Percentiles rank a stretch among this genome's conserved stretches.
Evolutionary conservation across 805 yeast species (phyloP).

Genomic region (Cyberlindnera mississippiensis): DNA sequence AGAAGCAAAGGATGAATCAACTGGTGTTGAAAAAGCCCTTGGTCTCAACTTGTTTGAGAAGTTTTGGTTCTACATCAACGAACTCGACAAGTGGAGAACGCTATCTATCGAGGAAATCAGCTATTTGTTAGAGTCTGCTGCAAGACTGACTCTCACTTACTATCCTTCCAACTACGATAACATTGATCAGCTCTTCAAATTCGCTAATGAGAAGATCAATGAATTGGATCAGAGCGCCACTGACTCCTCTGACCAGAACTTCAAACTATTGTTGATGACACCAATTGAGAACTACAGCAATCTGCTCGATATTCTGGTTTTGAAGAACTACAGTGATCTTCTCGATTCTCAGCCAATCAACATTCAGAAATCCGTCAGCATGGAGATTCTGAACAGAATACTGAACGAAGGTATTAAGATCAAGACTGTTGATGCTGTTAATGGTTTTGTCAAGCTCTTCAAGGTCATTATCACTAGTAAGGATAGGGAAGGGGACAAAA

Average conservation of each 20-base stretch:
- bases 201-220: constrained; percentile 40
- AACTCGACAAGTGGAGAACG: constrained; percentile 52
- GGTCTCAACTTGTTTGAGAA: constrained; percentile 46
- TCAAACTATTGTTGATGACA: constrained; percentile 42
- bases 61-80: constrained; percentile 63
- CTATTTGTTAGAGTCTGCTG: constrained; percentile 59
- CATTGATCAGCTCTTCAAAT: constrained; percentile 57
- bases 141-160: constrained; percentile 59
- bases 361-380: constrained; percentile 55
- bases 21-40: not conserved
- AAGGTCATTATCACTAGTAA: constrained; percentile 44
- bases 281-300: constrained; percentile 42
- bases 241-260: constrained; percentile 33
- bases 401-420: constrained; percentile 37
- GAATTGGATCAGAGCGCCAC: constrained; percentile 28
- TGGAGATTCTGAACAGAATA: constrained; percentile 57
- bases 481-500: constrained; percentile 23
- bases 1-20: constrained; percentile 11
- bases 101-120: constrained; percentile 65
- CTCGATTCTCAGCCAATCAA: constrained; percentile 47
- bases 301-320: constrained; percentile 33
- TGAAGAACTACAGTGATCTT: constrained; percentile 50
- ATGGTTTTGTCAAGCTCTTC: constrained; percentile 57
- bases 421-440: constrained; percentile 44
- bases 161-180: constrained; percentile 59